phyloP scores from a whole-genome alignment of 1,284 basidiomycete species.

The Ceratorhiza oryzae-sativae region DNA sequence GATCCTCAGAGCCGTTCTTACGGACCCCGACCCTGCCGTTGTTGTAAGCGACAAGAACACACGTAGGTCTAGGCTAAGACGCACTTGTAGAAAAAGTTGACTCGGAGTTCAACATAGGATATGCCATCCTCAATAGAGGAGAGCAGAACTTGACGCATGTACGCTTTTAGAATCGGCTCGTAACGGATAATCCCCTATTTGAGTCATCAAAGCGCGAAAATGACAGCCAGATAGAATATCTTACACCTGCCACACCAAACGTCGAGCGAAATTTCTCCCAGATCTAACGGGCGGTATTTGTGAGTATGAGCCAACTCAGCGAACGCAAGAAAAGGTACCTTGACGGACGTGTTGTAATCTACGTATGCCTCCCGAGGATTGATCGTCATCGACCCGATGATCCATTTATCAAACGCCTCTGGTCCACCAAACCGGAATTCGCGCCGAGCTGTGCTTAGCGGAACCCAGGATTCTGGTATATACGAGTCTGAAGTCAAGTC shows the following conservation, averaged over 20 bases:
- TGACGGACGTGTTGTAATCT: conserved; percentile 70
- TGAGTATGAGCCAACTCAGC: conserved; percentile 53
- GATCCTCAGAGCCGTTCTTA: conserved; percentile 62
- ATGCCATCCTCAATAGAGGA: conserved; percentile 75
- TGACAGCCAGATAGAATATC: neutral
- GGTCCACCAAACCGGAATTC: conserved; percentile 58
- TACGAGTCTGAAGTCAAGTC: conserved; percentile 59
- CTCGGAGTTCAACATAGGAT: conserved; percentile 71
- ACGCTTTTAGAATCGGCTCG: conserved; percentile 63
- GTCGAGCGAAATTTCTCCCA: neutral
- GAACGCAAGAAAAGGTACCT: conserved; percentile 53
- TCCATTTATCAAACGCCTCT: conserved; percentile 71
- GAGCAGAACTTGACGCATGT: conserved; percentile 67
- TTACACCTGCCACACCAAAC: neutral
- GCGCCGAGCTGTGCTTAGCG: conserved; percentile 60
- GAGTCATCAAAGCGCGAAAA: neutral
- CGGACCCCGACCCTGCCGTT: conserved; percentile 57
- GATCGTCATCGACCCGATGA: conserved; percentile 64
- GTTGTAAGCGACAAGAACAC: neutral
- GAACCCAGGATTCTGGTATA: conserved; percentile 59
- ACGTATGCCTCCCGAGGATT: conserved; percentile 72
- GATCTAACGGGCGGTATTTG: neutral
- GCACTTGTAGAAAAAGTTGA: conserved; percentile 70
- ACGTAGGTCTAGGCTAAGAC: conserved; percentile 40
- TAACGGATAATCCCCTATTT: conserved; percentile 62